Base-by-base conservation (phyloP, 306 rosid species). In the Cyamopsis tetragonoloba region DNA sequence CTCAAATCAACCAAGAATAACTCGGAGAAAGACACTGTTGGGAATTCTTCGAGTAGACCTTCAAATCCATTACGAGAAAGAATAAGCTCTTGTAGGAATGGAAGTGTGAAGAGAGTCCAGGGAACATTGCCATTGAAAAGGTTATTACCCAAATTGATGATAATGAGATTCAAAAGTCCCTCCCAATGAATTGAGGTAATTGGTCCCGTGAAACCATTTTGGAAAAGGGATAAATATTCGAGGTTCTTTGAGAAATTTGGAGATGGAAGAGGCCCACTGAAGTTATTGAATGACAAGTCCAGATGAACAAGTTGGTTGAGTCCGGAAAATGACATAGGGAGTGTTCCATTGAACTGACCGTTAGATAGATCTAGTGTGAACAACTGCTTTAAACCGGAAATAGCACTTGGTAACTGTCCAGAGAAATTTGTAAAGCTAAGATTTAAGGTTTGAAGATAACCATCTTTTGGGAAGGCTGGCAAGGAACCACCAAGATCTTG, bases 1-100 rank as follows among this genome's bases (percentile, higher is more conserved):
- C 64, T 54, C 50, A 87, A 74, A 69, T 77, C 84, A 20, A 84
- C 77, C 2, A 48, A 42, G 11, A 72, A 1, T 7, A 68, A 5
- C 0, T 1, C 0, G 2, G 69, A 49, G 3, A 51, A 57, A 35
- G 75, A 43, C 1, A n/a, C 5, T 5, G 44, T 50, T 2, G 18
- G 8, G 18, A 68, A 23, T 23, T 68, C 77, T 26, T 12, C 56
- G 2, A 76, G 18, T 9, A 48, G n/a, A 48, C 55, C 28, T 18
- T 46, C 53, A 7, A 46, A 46, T 6, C 3, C n/a, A n/a, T 73
- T 73, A 22, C 73, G 31, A 7, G 63, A 28, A 26, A 75, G 56
- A 0, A 3, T 1, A 34, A 80, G 32, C 2, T 14, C 9, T 1
- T 20, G 55, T 15, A 81, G 13, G 4, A 12, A 42, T 17, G 86